Conservation (phyloP, 371 early-diverging fungal genomes). For the Dinochytrium kinnereticum region DNA sequence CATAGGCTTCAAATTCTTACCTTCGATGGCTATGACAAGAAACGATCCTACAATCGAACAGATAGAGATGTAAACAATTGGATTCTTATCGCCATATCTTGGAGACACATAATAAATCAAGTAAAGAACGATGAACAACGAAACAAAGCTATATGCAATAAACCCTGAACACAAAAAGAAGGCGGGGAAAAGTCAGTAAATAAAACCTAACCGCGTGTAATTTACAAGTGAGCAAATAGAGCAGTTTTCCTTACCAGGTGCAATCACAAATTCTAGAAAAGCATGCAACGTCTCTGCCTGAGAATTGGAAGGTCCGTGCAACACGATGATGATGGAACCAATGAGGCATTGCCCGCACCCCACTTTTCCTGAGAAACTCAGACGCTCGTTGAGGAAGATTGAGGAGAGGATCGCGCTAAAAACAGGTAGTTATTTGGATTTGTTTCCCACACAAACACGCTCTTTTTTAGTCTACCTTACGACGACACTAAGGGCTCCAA, state of each 20-base stretch:
- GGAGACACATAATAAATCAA: conserved; percentile 54
- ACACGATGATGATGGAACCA: conserved; percentile 46
- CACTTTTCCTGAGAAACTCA: conserved; percentile 40
- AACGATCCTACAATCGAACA: conserved; percentile 80
- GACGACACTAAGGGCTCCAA: conserved; percentile 88
- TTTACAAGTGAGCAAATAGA: no score
- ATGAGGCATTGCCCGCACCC: conserved; percentile 44
- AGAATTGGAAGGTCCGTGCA: conserved; percentile 52
- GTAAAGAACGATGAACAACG: conserved; percentile 70
- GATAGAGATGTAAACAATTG: conserved; percentile 83
- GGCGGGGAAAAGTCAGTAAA: background rate
- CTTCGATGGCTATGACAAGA: conserved; percentile 50
- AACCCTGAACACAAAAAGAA: conserved; percentile 56
- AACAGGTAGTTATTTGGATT: background rate
- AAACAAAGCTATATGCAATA: conserved; percentile 62
- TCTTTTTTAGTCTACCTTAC: no score
- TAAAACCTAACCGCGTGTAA: no score
- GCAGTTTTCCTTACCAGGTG: conserved; percentile 24
- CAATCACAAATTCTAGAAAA: conserved; percentile 25
- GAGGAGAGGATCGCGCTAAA: conserved; percentile 52
- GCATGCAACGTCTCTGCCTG: conserved; percentile 33
- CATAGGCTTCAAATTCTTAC: conserved; percentile 10
- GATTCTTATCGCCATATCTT: conserved; percentile 46
- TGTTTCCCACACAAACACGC: background rate
- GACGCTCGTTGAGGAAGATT: conserved; percentile 42